Percentiles rank a stretch among this genome's conserved stretches.
phyloP scores from a whole-genome alignment of 75 land plant genomes.

The Picea sitchensis region DNA sequence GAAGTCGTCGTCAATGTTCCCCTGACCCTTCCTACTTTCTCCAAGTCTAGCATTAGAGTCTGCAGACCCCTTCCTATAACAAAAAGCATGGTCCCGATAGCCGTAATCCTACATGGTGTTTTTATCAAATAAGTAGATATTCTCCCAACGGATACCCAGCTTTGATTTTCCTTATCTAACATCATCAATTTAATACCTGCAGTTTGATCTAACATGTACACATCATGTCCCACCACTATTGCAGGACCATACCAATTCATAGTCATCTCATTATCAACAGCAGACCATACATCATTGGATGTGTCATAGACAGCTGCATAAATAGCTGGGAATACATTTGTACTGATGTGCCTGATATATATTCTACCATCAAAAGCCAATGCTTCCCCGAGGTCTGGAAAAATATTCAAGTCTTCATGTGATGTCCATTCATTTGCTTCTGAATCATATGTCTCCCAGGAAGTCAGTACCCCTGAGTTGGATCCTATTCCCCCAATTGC shows the following conservation, averaged over 20 bases:
- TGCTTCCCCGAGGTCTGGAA: constrained; percentile 52
- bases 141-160: constrained; percentile 62
- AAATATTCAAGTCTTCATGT: constrained; percentile 27
- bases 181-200: constrained; percentile 56
- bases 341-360: constrained; percentile 39
- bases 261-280: constrained; percentile 50
- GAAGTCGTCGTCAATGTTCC: constrained; percentile 61
- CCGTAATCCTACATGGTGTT: constrained; percentile 67
- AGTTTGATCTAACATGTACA: constrained; percentile 66
- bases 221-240: constrained; percentile 39
- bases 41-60: constrained; percentile 56
- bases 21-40: constrained; percentile 20
- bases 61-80: constrained; percentile 65
- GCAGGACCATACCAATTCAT: constrained; percentile 76
- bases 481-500: constrained; percentile 59
- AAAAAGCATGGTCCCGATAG: constrained; percentile 50
- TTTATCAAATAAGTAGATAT: constrained; percentile 45
- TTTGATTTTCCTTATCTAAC: constrained; percentile 34
- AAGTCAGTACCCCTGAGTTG: constrained; percentile 19
- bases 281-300: constrained; percentile 36
- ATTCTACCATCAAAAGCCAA: constrained; percentile 55
- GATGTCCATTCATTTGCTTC: constrained; percentile 41
- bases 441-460: constrained; percentile 65
- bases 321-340: constrained; percentile 14
- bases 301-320: constrained; percentile 54